Evolutionary conservation across 169 alveolate species (phyloP), one percentile per base, ranked within the genome.

Genomic region (Plasmodium vinckei): DNA sequence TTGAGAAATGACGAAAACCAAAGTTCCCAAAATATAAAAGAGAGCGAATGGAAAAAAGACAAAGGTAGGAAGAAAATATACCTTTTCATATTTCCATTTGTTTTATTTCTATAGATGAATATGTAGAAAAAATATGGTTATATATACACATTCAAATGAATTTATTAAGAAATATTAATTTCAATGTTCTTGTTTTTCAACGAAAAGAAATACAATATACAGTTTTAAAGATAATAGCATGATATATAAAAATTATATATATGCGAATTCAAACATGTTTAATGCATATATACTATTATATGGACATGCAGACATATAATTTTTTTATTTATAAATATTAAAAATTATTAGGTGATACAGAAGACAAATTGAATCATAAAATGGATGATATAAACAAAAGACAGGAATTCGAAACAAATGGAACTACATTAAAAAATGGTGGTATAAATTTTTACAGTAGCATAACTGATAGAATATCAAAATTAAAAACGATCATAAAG

Each of bases 401-500:
- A 19, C 44, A 42, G 25, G 25, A 33, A 59, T 6, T 5, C 46
- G 73, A 73, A 21, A 59, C 61, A 27, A 60, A 60, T 60, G 57
- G 67, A 12, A 77, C 2, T 12, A 33, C 46, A 13, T 7, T 68
- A 21, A 77, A 65, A 39, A 77, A 57, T 44, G 60, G 49, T 9
- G 65, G 68, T 21, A 27, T 64, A 25, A 65, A 65, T 44, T 49
- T 61, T 7, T 77, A 77, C 17, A 64, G 57, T 21, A 77, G 65
- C 75, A 77, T 77, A 64, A 77, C 57, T 68, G 88, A 77, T 56
- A 77, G 70, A 5, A 44, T 77, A n/a, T 77, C 75, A 5, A 77
- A 77, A 64, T 65, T 77, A 47, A 77, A 77, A 77, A 77, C 88
- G 33, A 77, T 77, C 17, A 77, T 77, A 64, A 77, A 77, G 25